Percentiles rank a stretch among this genome's conserved stretches.
These are phyloP conservation scores for Amyloporia xantha DNA, from an alignment of 768 basidiomycete genomes.

Conservation along the genomic window DNA sequence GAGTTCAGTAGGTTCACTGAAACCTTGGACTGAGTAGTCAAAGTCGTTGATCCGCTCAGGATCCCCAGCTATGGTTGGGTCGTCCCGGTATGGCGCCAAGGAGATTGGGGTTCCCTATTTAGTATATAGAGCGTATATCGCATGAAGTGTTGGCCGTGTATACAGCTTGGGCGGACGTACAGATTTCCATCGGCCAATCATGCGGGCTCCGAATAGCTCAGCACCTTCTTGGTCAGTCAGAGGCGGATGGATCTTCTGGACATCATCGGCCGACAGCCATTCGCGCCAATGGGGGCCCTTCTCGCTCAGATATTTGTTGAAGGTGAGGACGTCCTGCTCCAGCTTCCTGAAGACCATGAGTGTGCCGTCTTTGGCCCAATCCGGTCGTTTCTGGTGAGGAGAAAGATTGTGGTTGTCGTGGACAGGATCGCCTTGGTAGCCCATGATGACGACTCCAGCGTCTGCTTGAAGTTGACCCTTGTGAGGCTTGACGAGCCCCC, in stretches of 20 bases:
- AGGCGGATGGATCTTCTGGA: slow-evolving; percentile 5
- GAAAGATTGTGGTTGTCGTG: slow-evolving; percentile 10
- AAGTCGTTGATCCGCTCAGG: slow-evolving; percentile 38
- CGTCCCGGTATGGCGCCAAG: slow-evolving; percentile 36
- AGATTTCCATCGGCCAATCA: slow-evolving; percentile 52
- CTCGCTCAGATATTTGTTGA: neutral
- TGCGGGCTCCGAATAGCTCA: slow-evolving; percentile 43
- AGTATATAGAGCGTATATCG: no score
- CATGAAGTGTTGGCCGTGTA: neutral
- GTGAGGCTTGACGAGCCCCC: neutral
- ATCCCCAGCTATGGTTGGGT: slow-evolving; percentile 31
- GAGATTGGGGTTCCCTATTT: slow-evolving; percentile 36
- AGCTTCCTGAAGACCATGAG: slow-evolving; percentile 3
- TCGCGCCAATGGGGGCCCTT: neutral
- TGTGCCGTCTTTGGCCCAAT: neutral
- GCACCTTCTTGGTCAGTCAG: slow-evolving; percentile 36
- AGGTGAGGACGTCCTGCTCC: neutral
- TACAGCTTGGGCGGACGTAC: slow-evolving; percentile 24
- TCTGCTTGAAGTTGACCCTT: slow-evolving; percentile 29
- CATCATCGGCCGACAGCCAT: neutral
- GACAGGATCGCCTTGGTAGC: slow-evolving; percentile 34
- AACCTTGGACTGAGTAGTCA: slow-evolving; percentile 25
- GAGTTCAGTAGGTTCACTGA: slow-evolving; percentile 14
- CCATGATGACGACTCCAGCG: slow-evolving; percentile 39
- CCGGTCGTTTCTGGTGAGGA: neutral